Evolutionary conservation across 306 rosid genomes (phyloP).

Genomic region (Senna tora): DNA sequence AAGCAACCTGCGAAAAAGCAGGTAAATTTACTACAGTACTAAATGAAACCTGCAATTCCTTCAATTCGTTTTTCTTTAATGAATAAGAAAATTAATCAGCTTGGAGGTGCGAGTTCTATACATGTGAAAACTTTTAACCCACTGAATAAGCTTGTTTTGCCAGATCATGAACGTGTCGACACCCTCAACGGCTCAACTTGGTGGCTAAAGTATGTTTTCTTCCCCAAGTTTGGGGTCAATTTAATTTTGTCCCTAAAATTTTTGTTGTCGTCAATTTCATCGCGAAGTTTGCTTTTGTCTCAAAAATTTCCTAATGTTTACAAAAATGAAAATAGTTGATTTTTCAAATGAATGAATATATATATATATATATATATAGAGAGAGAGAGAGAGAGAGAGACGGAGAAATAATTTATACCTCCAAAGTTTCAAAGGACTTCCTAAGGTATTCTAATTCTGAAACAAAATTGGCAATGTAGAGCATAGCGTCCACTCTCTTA

Average conservation of each 20-base stretch:
- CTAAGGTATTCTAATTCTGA: slow-evolving; percentile 82
- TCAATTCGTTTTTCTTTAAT: too few species aligned
- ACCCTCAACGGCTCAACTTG: too few species aligned
- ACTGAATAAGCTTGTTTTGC: background rate
- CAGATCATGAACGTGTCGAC: background rate
- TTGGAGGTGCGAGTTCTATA: background rate
- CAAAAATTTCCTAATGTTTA: too few species aligned
- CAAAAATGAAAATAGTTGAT: too few species aligned
- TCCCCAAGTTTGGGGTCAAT: too few species aligned
- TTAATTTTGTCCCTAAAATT: too few species aligned
- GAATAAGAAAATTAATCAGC: background rate
- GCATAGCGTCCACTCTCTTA: slow-evolving; percentile 91
- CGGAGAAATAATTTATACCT: slow-evolving; percentile 52
- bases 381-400: too few species aligned
- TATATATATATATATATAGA: too few species aligned
- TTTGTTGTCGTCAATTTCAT: too few species aligned
- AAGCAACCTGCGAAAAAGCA: slow-evolving; percentile 65
- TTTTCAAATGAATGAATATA: too few species aligned
- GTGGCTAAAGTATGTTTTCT: too few species aligned
- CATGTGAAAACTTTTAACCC: background rate
- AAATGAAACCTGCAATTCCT: background rate
- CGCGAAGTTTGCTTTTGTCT: too few species aligned
- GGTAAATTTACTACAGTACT: background rate
- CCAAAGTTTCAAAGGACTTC: slow-evolving; percentile 72
- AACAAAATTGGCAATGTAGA: slow-evolving; percentile 87